Evolutionary conservation across 2,329 filamentous ascomycete species (phyloP).

Genomic region (Botrytis fragariae): DNA sequence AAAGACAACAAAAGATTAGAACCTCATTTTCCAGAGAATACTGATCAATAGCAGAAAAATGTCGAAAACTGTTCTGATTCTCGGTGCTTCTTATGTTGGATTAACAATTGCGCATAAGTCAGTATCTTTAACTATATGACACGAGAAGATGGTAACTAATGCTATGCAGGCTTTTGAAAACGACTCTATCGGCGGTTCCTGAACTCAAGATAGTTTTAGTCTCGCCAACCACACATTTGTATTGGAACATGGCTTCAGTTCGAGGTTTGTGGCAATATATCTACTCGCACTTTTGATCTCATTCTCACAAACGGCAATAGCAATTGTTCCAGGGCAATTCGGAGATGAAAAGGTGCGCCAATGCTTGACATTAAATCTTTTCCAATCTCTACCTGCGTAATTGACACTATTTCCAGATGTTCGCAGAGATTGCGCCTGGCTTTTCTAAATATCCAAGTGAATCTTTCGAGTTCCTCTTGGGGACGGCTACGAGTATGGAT

Average conservation of each 20-base stretch:
- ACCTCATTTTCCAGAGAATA: background rate
- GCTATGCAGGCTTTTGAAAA: constrained; percentile 44
- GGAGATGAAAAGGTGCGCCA: constrained; percentile 41
- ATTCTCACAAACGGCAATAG: constrained; percentile 9
- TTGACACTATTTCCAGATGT: constrained; percentile 32
- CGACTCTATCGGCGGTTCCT: constrained; percentile 38
- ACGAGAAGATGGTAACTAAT: background rate
- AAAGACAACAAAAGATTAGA: background rate
- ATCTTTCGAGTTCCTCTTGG: constrained; percentile 53
- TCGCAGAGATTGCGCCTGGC: constrained; percentile 42
- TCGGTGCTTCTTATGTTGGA: constrained; percentile 56
- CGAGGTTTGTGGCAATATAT: constrained; percentile 37
- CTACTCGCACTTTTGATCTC: background rate
- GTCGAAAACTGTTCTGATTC: constrained; percentile 46
- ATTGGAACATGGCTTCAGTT: constrained; percentile 50
- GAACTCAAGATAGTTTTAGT: constrained; percentile 55
- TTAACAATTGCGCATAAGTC: constrained; percentile 50
- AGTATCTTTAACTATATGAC: background rate
- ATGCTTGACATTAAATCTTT: too few species aligned
- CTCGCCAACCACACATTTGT: constrained; percentile 50
- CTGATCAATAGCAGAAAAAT: constrained; percentile 21
- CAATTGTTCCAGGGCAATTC: constrained; percentile 45
- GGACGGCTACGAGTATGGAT: constrained; percentile 47
- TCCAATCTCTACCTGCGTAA: background rate
- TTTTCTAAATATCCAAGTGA: constrained; percentile 49